phyloP scores from a whole-genome alignment of 495 filamentous ascomycete species.

The Aspergillus bridgeri region DNA sequence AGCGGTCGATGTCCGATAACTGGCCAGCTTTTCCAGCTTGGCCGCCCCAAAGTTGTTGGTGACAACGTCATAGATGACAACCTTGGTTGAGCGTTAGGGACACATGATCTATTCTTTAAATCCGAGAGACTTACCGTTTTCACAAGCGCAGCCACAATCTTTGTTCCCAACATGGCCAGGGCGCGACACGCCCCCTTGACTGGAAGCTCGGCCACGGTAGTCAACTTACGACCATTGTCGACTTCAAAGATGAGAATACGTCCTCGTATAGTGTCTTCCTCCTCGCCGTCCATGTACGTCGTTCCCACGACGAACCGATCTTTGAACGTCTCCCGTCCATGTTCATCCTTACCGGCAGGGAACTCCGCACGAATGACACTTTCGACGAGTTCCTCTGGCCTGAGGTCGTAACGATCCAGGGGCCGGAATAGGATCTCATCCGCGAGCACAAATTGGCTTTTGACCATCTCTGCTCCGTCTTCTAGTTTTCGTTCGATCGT shows the following conservation, averaged over 20 bases:
- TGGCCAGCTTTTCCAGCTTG: conserved; percentile 61
- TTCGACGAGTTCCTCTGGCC: conserved; percentile 75
- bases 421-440: conserved; percentile 57
- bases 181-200: conserved; percentile 76
- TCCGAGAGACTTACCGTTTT: conserved; percentile 63
- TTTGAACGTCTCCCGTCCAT: conserved; percentile 30
- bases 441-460: conserved; percentile 58
- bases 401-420: conserved; percentile 49
- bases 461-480: conserved; percentile 54
- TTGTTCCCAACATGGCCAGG: conserved; percentile 68
- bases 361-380: conserved; percentile 77
- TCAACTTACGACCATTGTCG: conserved; percentile 66
- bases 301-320: conserved; percentile 92
- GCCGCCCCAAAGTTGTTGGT: conserved; percentile 42
- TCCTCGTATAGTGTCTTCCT: conserved; percentile 54
- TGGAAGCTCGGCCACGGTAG: conserved; percentile 57
- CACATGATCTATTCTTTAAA: neutral
- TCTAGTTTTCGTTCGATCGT: conserved; percentile 66
- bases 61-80: conserved; percentile 57
- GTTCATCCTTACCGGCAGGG: conserved; percentile 54
- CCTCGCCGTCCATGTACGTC: conserved; percentile 63
- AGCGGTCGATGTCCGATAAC: conserved; percentile 77
- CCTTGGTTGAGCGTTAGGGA: conserved; percentile 27
- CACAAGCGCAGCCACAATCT: conserved; percentile 77
- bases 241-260: conserved; percentile 84